phyloP scores from a whole-genome alignment of 495 filamentous ascomycete genomes.

The Talaromyces trachyspermus region DNA sequence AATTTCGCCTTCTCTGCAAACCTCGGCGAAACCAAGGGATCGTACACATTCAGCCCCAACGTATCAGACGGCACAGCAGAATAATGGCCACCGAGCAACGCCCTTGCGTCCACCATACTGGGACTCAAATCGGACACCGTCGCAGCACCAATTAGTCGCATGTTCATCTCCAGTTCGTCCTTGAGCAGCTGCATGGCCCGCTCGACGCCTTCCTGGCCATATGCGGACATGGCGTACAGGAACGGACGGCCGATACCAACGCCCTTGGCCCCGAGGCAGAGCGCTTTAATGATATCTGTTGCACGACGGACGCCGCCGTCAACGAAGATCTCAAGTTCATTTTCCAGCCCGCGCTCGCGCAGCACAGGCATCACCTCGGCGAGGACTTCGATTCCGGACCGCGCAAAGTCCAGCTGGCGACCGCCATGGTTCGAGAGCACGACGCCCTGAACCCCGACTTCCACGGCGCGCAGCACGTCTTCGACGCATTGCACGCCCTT shows the following conservation, averaged over 20 bases:
- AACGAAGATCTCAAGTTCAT: constrained; percentile 81
- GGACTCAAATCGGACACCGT: constrained; percentile 71
- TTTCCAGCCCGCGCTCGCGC: constrained; percentile 70
- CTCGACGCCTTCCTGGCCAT: constrained; percentile 80
- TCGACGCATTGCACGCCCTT: constrained; percentile 97
- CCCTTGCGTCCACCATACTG: constrained; percentile 67
- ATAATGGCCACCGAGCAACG: constrained; percentile 58
- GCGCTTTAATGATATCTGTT: constrained; percentile 93
- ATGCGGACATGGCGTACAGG: constrained; percentile 91
- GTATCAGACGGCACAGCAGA: constrained; percentile 62
- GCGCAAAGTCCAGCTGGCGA: constrained; percentile 89
- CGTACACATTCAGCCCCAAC: constrained; percentile 54
- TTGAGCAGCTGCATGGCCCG: constrained; percentile 90
- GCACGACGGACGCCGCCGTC: constrained; percentile 87
- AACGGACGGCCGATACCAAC: constrained; percentile 94
- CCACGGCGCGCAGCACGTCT: constrained; percentile 81
- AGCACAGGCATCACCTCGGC: constrained; percentile 96
- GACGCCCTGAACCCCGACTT: constrained; percentile 79
- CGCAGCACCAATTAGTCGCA: constrained; percentile 81
- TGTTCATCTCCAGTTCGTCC: constrained; percentile 99
- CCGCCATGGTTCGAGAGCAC: constrained; percentile 97
- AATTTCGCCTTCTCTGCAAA: constrained; percentile 55
- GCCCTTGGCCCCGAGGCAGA: constrained; percentile 86
- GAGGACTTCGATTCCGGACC: constrained; percentile 85
- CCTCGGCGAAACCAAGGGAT: constrained; percentile 54